A percentile compares a stretch with the other conserved stretches of the same genome.
phyloP scores from a whole-genome alignment of 2,329 filamentous ascomycete genomes.

The Xylaria sp. region DNA sequence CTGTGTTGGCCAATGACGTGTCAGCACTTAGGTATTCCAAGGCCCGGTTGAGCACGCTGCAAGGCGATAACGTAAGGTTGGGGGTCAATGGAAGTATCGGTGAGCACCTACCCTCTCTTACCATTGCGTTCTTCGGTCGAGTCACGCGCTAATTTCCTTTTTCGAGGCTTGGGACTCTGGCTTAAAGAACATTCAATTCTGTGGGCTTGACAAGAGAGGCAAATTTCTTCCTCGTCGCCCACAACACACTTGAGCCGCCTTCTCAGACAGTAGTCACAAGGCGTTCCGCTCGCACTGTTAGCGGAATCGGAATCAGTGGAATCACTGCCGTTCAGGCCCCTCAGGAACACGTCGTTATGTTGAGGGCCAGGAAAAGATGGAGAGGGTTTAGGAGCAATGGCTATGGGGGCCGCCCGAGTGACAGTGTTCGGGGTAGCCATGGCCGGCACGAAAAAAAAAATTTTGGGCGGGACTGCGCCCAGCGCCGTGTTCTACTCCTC shows the following conservation, averaged over 20 bases:
- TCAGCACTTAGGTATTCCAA: conserved; percentile 43
- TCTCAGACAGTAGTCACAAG: conserved; percentile 74
- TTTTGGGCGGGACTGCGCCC: conserved; percentile 26
- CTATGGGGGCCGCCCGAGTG: conserved; percentile 65
- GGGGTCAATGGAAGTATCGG: conserved; percentile 35
- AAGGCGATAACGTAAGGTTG: conserved; percentile 35
- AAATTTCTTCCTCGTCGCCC: conserved; percentile 71
- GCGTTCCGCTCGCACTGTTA: conserved; percentile 49
- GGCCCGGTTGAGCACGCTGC: conserved; percentile 29
- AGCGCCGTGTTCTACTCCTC: conserved; percentile 17
- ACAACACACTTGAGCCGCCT: conserved; percentile 77
- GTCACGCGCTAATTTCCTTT: conserved; percentile 74
- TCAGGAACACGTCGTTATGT: conserved; percentile 53
- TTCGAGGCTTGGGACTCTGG: conserved; percentile 75
- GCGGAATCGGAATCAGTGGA: conserved; percentile 52
- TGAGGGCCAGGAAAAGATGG: conserved; percentile 49
- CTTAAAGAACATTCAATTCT: conserved; percentile 79
- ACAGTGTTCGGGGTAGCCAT: conserved; percentile 60
- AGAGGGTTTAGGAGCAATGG: conserved; percentile 65
- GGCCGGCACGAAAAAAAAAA: conserved; percentile 39
- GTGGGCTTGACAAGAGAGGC: conserved; percentile 76
- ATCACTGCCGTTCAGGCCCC: conserved; percentile 55
- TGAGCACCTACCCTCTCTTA: conserved; percentile 69
- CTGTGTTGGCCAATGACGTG: conserved; percentile 54
- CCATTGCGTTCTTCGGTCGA: conserved; percentile 60